phyloP scores from a whole-genome alignment of 1,284 basidiomycete genomes.

The Cystobasidiaceae sp. region DNA sequence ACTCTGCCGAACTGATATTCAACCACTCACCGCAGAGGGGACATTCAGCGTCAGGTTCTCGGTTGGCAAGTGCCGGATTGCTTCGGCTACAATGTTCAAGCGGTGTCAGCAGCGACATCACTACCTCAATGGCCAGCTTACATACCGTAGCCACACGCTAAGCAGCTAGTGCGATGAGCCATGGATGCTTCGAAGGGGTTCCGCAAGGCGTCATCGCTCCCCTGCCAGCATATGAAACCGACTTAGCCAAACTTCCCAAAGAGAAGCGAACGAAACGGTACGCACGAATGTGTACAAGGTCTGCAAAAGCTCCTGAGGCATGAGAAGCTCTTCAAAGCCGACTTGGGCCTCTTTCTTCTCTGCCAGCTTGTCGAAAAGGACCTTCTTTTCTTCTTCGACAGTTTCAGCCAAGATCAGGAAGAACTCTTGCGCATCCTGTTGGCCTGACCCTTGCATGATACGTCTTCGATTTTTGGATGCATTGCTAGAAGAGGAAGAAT shows the following conservation, averaged over 20 bases:
- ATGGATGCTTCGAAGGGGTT: constrained; percentile 67
- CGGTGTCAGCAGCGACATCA: too few species aligned
- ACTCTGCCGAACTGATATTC: neutral
- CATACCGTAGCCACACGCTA: constrained; percentile 66
- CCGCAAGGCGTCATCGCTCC: constrained; percentile 3
- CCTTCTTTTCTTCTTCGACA: constrained; percentile 64
- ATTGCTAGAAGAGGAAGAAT: constrained; percentile 6
- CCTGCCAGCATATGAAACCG: too few species aligned
- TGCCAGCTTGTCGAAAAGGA: constrained; percentile 12
- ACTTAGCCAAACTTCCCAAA: too few species aligned
- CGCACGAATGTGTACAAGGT: constrained; percentile 9
- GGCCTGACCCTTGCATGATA: constrained; percentile 55
- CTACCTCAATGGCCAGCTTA: neutral
- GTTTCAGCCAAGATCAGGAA: constrained; percentile 83
- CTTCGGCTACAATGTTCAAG: constrained; percentile 55
- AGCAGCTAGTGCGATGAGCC: constrained; percentile 72
- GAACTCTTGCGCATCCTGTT: constrained; percentile 94
- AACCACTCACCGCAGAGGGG: constrained; percentile 50
- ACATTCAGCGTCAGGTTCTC: constrained; percentile 74
- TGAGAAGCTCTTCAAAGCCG: neutral
- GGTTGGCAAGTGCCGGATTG: constrained; percentile 77
- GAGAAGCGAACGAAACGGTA: too few species aligned
- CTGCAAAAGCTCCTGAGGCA: neutral
- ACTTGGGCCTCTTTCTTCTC: constrained; percentile 9
- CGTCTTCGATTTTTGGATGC: constrained; percentile 22